These are phyloP conservation scores for Kwoniella europaea DNA, from an alignment of 768 basidiomycete genomes.

Conservation along the genomic window DNA sequence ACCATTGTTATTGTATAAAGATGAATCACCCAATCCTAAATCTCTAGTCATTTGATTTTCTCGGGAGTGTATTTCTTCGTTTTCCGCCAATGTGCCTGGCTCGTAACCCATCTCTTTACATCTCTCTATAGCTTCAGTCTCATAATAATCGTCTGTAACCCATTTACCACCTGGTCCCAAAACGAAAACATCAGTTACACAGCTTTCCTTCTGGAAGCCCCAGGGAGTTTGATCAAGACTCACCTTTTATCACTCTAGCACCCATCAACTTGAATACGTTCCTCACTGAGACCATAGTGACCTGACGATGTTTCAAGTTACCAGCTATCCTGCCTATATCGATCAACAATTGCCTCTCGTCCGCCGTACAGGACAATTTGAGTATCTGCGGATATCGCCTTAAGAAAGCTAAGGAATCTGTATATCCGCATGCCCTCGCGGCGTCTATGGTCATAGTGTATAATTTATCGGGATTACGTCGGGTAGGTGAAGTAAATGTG, in stretches of 20 bases:
- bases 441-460: conserved; percentile 99
- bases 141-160: conserved; percentile 95
- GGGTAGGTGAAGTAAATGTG: conserved; percentile 83
- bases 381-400: conserved; percentile 85
- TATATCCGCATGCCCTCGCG: conserved; percentile 91
- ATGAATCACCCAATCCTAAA: conserved; percentile 5
- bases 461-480: conserved; percentile 73
- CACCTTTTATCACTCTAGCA: conserved; percentile 83
- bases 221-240: conserved; percentile 44
- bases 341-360: conserved; percentile 92
- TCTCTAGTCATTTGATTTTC: conserved; percentile 1
- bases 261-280: conserved; percentile 95
- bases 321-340: conserved; percentile 82
- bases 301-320: conserved; percentile 85
- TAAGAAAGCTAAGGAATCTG: conserved; percentile 98
- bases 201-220: too few species aligned
- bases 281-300: conserved; percentile 88
- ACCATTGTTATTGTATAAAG: conserved; percentile 1
- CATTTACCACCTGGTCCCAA: conserved; percentile 76
- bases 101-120: conserved; percentile 80
- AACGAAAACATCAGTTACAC: background rate
- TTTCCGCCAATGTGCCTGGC: conserved; percentile 70
- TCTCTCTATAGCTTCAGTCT: conserved; percentile 77
- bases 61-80: conserved; percentile 35
- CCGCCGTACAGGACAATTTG: conserved; percentile 85